Percentiles rank a stretch among this genome's conserved stretches.
These are phyloP conservation scores for Colletotrichum trifolii DNA, from an alignment of 2,329 filamentous ascomycete species.

Conservation along the genomic window DNA sequence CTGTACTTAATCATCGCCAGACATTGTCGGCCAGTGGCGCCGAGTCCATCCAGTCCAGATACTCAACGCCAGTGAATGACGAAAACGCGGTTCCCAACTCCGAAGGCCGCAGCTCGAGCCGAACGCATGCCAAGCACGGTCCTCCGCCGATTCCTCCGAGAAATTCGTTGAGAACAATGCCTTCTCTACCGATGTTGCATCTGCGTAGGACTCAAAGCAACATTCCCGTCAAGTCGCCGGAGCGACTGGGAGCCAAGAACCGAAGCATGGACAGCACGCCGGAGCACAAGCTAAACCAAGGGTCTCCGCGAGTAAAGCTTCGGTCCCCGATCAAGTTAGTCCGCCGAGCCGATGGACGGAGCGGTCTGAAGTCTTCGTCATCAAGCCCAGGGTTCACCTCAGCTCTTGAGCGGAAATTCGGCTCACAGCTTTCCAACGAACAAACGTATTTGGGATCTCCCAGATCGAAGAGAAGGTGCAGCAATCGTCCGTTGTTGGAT, in stretches of 20 bases:
- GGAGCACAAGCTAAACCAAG: neutral
- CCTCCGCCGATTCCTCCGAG: conserved; percentile 30
- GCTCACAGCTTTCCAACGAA: conserved; percentile 1
- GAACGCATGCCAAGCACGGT: neutral
- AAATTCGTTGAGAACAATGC: conserved; percentile 20
- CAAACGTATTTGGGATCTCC: conserved; percentile 9
- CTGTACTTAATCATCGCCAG: conserved; percentile 19
- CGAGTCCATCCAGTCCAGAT: conserved; percentile 2
- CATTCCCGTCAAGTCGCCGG: conserved; percentile 5
- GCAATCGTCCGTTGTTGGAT: neutral
- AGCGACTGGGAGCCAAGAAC: conserved; percentile 3
- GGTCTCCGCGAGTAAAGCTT: neutral
- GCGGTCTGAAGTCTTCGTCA: conserved; percentile 4
- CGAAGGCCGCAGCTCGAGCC: conserved; percentile 6
- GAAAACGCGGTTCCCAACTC: conserved; percentile 23
- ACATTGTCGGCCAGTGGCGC: conserved; percentile 24
- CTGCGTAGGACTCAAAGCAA: conserved; percentile 13
- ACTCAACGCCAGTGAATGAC: conserved; percentile 4
- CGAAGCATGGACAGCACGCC: conserved; percentile 10
- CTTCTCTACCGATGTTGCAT: conserved; percentile 28
- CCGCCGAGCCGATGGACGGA: neutral
- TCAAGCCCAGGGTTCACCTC: conserved; percentile 28
- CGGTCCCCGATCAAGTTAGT: conserved; percentile 32
- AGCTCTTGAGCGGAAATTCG: conserved; percentile 19
- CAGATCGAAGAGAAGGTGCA: neutral